A percentile compares a stretch with the other conserved stretches of the same genome.
phyloP scores from a whole-genome alignment of 164 flowering plant genomes.

The Stephania japonica region DNA sequence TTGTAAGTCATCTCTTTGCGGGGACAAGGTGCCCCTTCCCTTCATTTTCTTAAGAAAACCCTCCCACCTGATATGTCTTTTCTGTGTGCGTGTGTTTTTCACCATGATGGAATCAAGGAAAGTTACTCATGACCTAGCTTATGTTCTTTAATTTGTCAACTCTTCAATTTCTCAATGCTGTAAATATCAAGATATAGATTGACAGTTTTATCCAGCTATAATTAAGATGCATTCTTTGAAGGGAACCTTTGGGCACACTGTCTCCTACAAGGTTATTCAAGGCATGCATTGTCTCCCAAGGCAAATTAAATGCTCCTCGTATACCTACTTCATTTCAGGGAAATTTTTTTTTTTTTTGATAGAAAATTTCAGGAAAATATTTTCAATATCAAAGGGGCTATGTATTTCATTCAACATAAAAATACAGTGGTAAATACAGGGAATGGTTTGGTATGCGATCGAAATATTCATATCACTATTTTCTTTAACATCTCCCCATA shows the following conservation, averaged over 20 bases:
- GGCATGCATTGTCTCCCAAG: not conserved
- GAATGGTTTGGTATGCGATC: no score
- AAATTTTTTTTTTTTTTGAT: no score
- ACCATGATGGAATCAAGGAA: not conserved
- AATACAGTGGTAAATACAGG: no score
- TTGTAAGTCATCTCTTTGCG: conserved; percentile 5
- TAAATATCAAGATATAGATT: not conserved
- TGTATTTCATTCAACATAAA: no score
- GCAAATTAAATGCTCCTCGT: no score
- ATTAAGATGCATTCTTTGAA: not conserved
- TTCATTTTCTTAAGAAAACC: not conserved
- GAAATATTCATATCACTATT: no score
- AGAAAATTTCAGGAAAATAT: no score
- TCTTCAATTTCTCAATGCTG: not conserved
- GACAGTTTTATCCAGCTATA: not conserved
- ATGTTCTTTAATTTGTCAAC: not conserved
- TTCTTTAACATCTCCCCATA: no score
- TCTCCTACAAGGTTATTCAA: not conserved
- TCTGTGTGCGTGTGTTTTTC: not conserved
- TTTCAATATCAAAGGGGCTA: no score
- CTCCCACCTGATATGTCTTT: not conserved
- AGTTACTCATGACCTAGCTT: not conserved
- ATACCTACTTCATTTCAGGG: no score
- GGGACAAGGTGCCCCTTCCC: conserved; percentile 8
- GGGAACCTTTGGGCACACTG: not conserved